Evolutionary conservation across 1,284 basidiomycete genomes (phyloP).

Genomic region (Golubevia sp.): DNA sequence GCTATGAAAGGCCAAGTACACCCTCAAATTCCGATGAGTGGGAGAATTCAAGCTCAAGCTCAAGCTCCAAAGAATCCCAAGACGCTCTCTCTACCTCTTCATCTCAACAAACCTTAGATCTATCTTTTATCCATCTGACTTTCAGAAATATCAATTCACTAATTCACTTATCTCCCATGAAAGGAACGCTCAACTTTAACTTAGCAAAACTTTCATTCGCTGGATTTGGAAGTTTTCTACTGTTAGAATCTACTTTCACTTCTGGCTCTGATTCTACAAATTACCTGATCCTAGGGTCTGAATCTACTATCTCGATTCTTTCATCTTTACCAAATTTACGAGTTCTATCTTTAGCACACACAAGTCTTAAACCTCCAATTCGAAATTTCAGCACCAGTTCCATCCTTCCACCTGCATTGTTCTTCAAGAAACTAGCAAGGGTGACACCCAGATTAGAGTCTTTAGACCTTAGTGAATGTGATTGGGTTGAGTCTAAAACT

Average conservation of each 20-base stretch:
- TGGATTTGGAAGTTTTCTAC: not conserved
- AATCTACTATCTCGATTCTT: conserved; percentile 12
- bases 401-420: conserved; percentile 1
- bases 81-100: not conserved
- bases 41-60: conserved; percentile 3
- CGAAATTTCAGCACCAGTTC: not conserved
- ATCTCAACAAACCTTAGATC: conserved; percentile 11
- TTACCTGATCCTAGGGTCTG: too few relatives aligned
- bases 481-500: conserved; percentile 12
- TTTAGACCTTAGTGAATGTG: conserved; percentile 25
- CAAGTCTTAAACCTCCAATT: not conserved
- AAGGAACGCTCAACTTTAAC: conserved; percentile 9
- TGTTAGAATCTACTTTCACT: not conserved
- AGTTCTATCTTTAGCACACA: conserved; percentile 17
- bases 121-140: conserved; percentile 20
- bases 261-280: too few relatives aligned
- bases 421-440: conserved; percentile 21
- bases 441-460: conserved; percentile 10
- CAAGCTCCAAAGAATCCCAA: not conserved
- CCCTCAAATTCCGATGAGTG: too few relatives aligned
- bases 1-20: too few relatives aligned
- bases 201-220: conserved; percentile 21
- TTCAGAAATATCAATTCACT: conserved; percentile 8
- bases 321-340: conserved; percentile 18
- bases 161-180: not conserved